Evolutionary conservation across 2,329 filamentous ascomycete genomes (phyloP), one percentile per base, ranked within the genome.

Genomic region (Colletotrichum costaricense): DNA sequence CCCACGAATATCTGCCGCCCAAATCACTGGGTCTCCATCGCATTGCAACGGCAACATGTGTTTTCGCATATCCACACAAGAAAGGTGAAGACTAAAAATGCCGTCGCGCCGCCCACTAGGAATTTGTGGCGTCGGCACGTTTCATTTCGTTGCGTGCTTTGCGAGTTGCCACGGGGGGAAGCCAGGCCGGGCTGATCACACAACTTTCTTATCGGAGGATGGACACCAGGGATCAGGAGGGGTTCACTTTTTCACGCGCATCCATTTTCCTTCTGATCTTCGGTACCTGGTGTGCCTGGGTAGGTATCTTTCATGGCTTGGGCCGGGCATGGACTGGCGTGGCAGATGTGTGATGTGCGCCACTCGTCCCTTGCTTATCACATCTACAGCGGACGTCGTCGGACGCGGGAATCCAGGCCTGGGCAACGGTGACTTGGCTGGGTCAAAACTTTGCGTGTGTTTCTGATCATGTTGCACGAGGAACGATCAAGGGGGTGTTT

Each of bases 51-150:
- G 42, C 42, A n/a, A 49, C 42, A 49, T 49, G 16, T 49, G 42
- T 6, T 16, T 49, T 49, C n/a, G 42, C 42, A 4, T 49, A n/a
- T 49, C 42, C 42, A 49, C 42, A 42, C 26, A 5, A 16, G 7
- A 19, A 19, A 63, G 33, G 11, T 5, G 33, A 33, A 7, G 26
- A 11, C 22, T 30, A 63, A 62, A 54, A 54, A 42, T 42, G 16
- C 60, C 30, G 22, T 26, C 35, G 19, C 24, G 55, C 33, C 30
- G 22, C 24, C 63, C 58, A 26, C 24, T 38, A 46, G 71, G 67
- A 73, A 65, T 70, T 65, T 33, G 71, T 66, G 67, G 71, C 71
- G 71, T 38, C 28, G 46, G 42, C 67, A 63, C 71, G 67, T 66
- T 46, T 73, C 11, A 73, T 73, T 73, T 63, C 57, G n/a, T 46